These are phyloP conservation scores for Aspergillus bombycis DNA, from an alignment of 2,329 filamentous ascomycete genomes.

Conservation along the genomic window DNA sequence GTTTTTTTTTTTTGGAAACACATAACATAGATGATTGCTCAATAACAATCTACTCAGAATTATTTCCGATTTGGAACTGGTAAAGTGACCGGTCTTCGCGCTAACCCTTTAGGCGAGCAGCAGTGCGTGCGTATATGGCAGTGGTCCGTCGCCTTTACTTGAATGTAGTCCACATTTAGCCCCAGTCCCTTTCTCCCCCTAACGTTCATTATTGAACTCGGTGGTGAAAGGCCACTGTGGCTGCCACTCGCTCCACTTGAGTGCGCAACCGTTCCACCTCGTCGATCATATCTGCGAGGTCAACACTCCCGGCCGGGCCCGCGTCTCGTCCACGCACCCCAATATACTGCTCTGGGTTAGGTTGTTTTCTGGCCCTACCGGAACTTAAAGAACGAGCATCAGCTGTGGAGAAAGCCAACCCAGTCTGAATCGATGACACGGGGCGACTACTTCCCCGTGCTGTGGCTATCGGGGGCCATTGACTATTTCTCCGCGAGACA, in stretches of 20 bases:
- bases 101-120: slow-evolving; percentile 18
- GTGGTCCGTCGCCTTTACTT: slow-evolving; percentile 10
- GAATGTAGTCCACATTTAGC: slow-evolving; percentile 6
- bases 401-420: slow-evolving; percentile 22
- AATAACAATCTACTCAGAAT: neutral
- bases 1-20: too few relatives aligned
- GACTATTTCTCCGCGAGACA: slow-evolving; percentile 27
- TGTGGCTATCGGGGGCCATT: slow-evolving; percentile 26
- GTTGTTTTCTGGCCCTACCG: slow-evolving; percentile 22
- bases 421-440: slow-evolving; percentile 25
- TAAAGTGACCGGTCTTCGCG: slow-evolving; percentile 18
- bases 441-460: slow-evolving; percentile 20
- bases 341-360: slow-evolving; percentile 28
- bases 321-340: slow-evolving; percentile 27
- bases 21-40: neutral
- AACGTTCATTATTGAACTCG: slow-evolving; percentile 17
- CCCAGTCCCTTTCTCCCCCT: neutral
- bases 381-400: slow-evolving; percentile 26
- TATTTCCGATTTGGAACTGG: slow-evolving; percentile 7
- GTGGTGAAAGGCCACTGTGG: slow-evolving; percentile 31
- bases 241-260: slow-evolving; percentile 39
- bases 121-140: slow-evolving; percentile 22
- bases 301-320: slow-evolving; percentile 27
- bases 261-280: slow-evolving; percentile 39
- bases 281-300: slow-evolving; percentile 37